phyloP scores from a whole-genome alignment of 345 rosid species.

The Citrus glauca region DNA sequence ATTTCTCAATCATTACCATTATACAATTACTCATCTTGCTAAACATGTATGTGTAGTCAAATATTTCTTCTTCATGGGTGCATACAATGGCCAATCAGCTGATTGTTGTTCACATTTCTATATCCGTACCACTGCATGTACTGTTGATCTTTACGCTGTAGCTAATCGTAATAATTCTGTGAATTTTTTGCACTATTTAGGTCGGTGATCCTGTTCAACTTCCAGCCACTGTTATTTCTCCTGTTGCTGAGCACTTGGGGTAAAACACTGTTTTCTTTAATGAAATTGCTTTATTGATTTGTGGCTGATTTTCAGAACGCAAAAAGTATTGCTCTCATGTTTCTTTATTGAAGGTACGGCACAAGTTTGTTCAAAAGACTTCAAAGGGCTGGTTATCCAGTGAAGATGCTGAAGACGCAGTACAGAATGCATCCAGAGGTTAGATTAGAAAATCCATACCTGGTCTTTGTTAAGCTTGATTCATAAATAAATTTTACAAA shows the following conservation, averaged over 20 bases:
- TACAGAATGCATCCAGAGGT: conserved; percentile 99
- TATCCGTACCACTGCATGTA: neutral
- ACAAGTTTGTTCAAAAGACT: conserved; percentile 94
- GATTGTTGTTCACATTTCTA: neutral
- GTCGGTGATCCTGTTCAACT: conserved; percentile 97
- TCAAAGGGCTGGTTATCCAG: conserved; percentile 95
- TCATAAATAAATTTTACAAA: neutral
- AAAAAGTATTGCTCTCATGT: neutral
- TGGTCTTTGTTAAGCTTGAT: neutral
- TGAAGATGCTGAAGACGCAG: conserved; percentile 86
- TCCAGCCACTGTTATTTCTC: conserved; percentile 95
- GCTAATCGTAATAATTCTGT: neutral
- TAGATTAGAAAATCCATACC: conserved; percentile 9
- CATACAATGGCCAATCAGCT: neutral
- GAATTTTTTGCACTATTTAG: conserved; percentile 31
- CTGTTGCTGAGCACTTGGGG: conserved; percentile 73
- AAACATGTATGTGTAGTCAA: neutral
- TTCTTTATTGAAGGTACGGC: conserved; percentile 59
- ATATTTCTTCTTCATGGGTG: neutral
- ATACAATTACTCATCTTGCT: neutral
- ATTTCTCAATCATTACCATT: neutral
- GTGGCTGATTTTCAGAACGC: neutral
- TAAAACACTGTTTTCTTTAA: conserved; percentile 24
- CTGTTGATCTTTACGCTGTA: neutral
- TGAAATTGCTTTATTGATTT: neutral